Conservation (phyloP, 148 eudicot species). For the Oxyria digyna region DNA sequence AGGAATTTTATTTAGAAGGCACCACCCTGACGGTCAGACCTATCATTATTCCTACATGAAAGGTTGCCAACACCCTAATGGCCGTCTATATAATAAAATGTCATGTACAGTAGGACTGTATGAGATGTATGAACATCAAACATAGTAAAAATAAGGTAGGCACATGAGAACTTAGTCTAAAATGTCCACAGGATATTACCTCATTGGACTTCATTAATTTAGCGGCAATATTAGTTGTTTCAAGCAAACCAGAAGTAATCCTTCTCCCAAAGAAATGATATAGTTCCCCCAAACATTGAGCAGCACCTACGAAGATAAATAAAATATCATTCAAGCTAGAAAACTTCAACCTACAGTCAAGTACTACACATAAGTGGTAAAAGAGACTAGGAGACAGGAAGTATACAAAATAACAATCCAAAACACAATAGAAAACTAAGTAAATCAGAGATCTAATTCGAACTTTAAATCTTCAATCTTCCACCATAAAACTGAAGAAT, state of each 20-base stretch:
- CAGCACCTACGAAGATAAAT: conserved; percentile 55
- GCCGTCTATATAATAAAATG: background rate
- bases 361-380: background rate
- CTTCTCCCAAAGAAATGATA: conserved; percentile 77
- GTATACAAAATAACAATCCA: background rate
- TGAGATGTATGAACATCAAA: conserved; percentile 4
- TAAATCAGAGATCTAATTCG: background rate
- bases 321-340: background rate
- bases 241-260: conserved; percentile 85
- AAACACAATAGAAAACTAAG: background rate
- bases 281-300: conserved; percentile 88
- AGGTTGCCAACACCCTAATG: background rate
- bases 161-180: background rate
- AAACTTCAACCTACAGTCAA: background rate
- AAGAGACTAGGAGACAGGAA: background rate
- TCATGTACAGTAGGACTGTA: background rate
- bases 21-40: background rate
- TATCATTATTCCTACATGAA: background rate
- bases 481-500: background rate
- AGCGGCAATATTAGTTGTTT: conserved; percentile 64
- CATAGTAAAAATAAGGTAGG: background rate
- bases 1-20: background rate
- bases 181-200: conserved; percentile 26
- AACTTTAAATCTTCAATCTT: background rate
- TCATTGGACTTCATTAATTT: conserved; percentile 82